Base-by-base conservation (phyloP, 2,329 filamentous ascomycete species). In the Penicillium brasilianum region DNA sequence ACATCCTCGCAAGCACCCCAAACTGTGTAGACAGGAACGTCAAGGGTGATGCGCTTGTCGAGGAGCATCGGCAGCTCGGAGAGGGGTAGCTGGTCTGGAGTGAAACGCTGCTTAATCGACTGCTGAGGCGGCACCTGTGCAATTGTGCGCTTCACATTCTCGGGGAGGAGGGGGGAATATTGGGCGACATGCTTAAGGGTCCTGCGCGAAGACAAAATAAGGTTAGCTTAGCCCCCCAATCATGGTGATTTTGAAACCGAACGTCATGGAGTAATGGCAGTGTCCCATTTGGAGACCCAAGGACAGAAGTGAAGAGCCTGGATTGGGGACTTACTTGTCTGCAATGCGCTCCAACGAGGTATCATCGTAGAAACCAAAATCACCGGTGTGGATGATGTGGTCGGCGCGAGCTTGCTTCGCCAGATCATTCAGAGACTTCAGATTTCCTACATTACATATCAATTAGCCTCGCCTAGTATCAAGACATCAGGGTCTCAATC, bases 1-100 rank as follows among this genome's bases (percentile, higher is more conserved):
- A 99, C 95, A 84, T 99, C 95, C 80, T 99, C 95, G 75, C 95
- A 99, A 51, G 95, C 95, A 75, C 95, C 95, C 95, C 95, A 99
- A 39, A 99, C 95, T 43, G 95, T 99, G 81, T 97, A 98, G 59
- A 99, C 95, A 0, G 95, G 95, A 60, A 99, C 90, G 64, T 99
- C 93, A 60, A 99, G 88, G 74, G 92, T 96, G 73, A 96, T 85
- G 68, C 90, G 90, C 77, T 93, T 93, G 78, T 88, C 91, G 67
- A 99, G 86, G 70, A 99, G 92, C 71, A 91, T 87, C 25, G 94
- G 87, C 37, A 99, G 88, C 81, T 99, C 93, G 60, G 95, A 99
- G 56, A 99, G 89, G 59, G 93, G 92, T 30, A 97, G 87, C 66
- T 96, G 90, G 72, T 88, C 88, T 22, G 92, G 85, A 10, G 87